Base-by-base conservation (phyloP, 2,329 filamentous ascomycete species). In the Trichoderma pleuroti region DNA sequence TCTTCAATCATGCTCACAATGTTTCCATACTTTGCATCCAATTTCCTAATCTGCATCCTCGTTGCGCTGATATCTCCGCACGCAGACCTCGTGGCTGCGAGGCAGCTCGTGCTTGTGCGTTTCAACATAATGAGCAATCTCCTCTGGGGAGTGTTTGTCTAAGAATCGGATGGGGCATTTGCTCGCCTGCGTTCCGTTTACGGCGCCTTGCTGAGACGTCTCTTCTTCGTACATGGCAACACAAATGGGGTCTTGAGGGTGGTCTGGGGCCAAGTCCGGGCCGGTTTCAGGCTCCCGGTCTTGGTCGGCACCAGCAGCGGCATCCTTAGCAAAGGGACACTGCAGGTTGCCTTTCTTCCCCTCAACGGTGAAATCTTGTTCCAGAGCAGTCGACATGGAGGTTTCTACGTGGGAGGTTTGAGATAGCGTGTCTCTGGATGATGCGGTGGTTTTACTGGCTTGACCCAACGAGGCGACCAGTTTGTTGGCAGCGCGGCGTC, bases 61-160 rank as follows among this genome's bases (percentile, higher is more conserved):
- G 77, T 94, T 95, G 80, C 89, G 91, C 81, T 97, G 93, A 78
- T 97, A 97, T 70, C 94, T 89, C 77, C 92, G 91, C 72, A 98
- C 90, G 80, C 95, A 98, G 57, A 98, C 88, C 78, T 97, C 93
- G 81, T 98, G 95, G 79, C 94, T 98, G 76, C 95, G 89, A 11
- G 95, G 95, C 68, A 98, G 88, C 80, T 97, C 92, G 81, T 98
- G 94, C 80, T 98, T 98, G 83, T 98, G 94, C 66, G 91, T 94
- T 80, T 98, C 93, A 77, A 98, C 93, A 80, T 97, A 98, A 77
- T 92, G 89, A 16, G 95, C 95, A 72, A 98, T 91, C 78, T 98
- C 94, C 82, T 97, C 93, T 2, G 95, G 93, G 2, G 93, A 94
- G 78, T 97, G 94, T 79, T 97, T 91, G 80, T 98, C 92, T 78